These are phyloP conservation scores for Strombidium stylifer DNA, from an alignment of 73 alveolate species.

Conservation along the genomic window DNA sequence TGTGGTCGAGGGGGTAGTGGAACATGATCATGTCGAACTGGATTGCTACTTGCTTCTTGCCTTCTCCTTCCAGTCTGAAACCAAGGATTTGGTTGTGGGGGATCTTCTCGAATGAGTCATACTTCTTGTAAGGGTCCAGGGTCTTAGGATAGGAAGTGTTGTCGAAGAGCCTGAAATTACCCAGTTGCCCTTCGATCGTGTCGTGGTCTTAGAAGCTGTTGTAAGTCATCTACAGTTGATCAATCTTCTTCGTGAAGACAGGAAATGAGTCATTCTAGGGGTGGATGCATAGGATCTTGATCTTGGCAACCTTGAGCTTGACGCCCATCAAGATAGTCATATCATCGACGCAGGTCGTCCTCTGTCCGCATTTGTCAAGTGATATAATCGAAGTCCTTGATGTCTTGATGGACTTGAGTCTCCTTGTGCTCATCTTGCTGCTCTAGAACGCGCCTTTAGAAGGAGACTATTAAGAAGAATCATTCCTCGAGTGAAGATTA, in stretches of 20 bases:
- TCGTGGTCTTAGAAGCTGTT: slow-evolving; percentile 52
- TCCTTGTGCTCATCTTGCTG: neutral
- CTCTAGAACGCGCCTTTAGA: too few relatives aligned
- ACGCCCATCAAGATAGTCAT: slow-evolving; percentile 27
- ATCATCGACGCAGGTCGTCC: slow-evolving; percentile 15
- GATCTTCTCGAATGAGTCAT: neutral
- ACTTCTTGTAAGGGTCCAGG: slow-evolving; percentile 38
- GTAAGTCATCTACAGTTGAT: slow-evolving; percentile 7
- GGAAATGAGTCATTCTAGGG: slow-evolving; percentile 43
- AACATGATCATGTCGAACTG: slow-evolving; percentile 3
- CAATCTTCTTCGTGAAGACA: slow-evolving; percentile 21
- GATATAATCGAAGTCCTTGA: neutral
- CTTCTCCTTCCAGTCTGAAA: neutral
- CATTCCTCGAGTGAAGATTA: too few relatives aligned
- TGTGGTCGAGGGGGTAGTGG: slow-evolving; percentile 19
- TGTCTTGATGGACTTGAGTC: neutral
- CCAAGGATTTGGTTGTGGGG: slow-evolving; percentile 32
- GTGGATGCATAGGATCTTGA: slow-evolving; percentile 17
- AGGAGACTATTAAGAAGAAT: too few relatives aligned
- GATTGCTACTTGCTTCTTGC: neutral
- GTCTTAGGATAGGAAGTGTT: slow-evolving; percentile 47
- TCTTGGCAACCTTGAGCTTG: slow-evolving; percentile 10
- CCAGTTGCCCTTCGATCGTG: slow-evolving; percentile 17
- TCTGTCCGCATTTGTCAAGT: neutral
- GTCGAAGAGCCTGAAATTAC: slow-evolving; percentile 34